A percentile compares a stretch with the other conserved stretches of the same genome.
phyloP scores from a whole-genome alignment of 805 yeast species.

The Suhomyces canberraensis region DNA sequence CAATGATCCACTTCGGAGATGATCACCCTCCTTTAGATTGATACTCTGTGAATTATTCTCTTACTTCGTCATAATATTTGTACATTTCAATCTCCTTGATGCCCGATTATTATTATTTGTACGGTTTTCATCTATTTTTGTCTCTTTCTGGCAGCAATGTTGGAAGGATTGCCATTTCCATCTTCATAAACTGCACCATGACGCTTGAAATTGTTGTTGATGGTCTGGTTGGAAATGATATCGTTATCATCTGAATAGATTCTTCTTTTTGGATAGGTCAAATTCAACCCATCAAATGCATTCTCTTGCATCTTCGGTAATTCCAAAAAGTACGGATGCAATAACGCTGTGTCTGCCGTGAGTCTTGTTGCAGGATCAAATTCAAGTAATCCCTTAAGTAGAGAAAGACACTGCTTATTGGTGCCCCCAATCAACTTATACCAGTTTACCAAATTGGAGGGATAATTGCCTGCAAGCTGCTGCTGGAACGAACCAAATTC shows the following conservation, averaged over 20 bases:
- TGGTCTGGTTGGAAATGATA: constrained; percentile 41
- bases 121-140: constrained; percentile 15
- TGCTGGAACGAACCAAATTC: constrained; percentile 59
- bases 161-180: constrained; percentile 15
- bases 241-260: constrained; percentile 87
- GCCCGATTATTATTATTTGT: too few species aligned
- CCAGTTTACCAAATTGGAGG: constrained; percentile 78
- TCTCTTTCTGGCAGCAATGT: constrained; percentile 21
- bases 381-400: constrained; percentile 61
- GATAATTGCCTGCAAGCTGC: constrained; percentile 54
- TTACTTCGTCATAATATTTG: too few species aligned
- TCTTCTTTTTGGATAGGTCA: constrained; percentile 81
- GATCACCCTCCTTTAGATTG: too few species aligned
- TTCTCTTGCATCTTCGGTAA: constrained; percentile 65
- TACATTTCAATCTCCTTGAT: too few species aligned
- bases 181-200: constrained; percentile 18
- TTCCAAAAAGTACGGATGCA: constrained; percentile 77
- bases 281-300: constrained; percentile 72
- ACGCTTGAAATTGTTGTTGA: constrained; percentile 24
- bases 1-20: too few species aligned
- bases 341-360: constrained; percentile 72
- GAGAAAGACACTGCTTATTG: constrained; percentile 62
- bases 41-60: too few species aligned
- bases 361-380: constrained; percentile 82
- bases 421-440: constrained; percentile 77